These are phyloP conservation scores for Spergularia bocconei DNA, from an alignment of 148 eudicot species.

Conservation along the genomic window DNA sequence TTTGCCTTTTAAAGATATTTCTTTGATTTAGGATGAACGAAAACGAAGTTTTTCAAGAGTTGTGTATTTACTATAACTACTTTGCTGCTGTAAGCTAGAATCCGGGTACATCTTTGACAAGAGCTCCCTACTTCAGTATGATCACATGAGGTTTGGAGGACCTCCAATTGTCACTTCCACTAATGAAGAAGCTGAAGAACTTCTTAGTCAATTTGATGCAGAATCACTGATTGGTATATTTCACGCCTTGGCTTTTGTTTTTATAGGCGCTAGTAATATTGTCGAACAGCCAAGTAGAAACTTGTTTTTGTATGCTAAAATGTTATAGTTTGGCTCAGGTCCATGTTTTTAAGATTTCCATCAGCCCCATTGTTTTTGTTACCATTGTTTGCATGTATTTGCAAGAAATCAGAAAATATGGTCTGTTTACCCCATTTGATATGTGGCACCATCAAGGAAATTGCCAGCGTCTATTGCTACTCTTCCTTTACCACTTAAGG, in stretches of 20 bases:
- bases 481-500: too few species aligned
- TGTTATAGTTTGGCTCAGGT: neutral
- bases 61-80: neutral
- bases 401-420: too few species aligned
- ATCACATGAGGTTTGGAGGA: slow-evolving; percentile 83
- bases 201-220: slow-evolving; percentile 42
- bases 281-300: neutral
- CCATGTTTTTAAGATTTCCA: neutral
- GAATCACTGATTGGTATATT: slow-evolving; percentile 61
- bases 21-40: neutral
- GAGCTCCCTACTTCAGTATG: slow-evolving; percentile 50
- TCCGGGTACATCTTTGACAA: slow-evolving; percentile 60
- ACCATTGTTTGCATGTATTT: neutral
- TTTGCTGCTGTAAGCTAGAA: slow-evolving; percentile 35
- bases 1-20: neutral
- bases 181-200: slow-evolving; percentile 66
- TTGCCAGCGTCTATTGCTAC: too few species aligned
- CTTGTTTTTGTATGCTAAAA: neutral
- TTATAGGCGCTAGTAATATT: neutral
- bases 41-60: neutral
- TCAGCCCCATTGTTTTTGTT: neutral
- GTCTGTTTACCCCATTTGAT: too few species aligned
- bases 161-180: slow-evolving; percentile 58
- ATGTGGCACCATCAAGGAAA: too few species aligned
- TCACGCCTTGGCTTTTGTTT: neutral